Evolutionary conservation across 805 yeast species (phyloP).

Genomic region (Candida anglica): DNA sequence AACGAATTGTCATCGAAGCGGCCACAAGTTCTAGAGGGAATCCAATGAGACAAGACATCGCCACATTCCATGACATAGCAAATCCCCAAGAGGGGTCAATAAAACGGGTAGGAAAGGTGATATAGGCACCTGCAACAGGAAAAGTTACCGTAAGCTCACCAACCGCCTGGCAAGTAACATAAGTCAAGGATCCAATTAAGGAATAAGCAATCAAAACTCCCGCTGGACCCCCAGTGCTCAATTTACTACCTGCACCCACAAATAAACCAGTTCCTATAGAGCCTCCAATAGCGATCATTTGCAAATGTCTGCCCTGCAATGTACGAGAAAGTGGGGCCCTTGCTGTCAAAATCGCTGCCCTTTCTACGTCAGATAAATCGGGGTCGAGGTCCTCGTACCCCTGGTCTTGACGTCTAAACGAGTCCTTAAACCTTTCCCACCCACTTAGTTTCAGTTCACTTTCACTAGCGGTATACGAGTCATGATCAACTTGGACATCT

Average conservation of each 20-base stretch:
- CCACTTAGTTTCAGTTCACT: no score
- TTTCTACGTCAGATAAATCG: no score
- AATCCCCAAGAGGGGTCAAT: slow-evolving; percentile 56
- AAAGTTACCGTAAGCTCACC: slow-evolving; percentile 52
- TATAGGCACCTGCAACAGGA: slow-evolving; percentile 53
- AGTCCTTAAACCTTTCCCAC: no score
- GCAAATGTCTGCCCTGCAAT: slow-evolving; percentile 46
- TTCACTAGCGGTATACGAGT: no score
- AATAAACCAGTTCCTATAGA: slow-evolving; percentile 65
- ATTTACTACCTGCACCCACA: slow-evolving; percentile 43
- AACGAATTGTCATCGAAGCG: slow-evolving; percentile 30
- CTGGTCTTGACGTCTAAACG: no score
- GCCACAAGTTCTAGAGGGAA: slow-evolving; percentile 31
- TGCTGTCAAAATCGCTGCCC: slow-evolving; percentile 25
- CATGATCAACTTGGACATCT: no score
- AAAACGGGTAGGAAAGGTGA: slow-evolving; percentile 46
- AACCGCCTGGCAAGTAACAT: slow-evolving; percentile 32
- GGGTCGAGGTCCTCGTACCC: slow-evolving; percentile 27
- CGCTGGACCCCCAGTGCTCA: slow-evolving; percentile 30
- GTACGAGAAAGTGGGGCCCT: slow-evolving; percentile 43
- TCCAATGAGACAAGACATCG: slow-evolving; percentile 27
- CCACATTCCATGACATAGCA: slow-evolving; percentile 41
- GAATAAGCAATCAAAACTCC: slow-evolving; percentile 25
- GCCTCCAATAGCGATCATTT: slow-evolving; percentile 70
- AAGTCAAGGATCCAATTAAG: slow-evolving; percentile 18